These are phyloP conservation scores for Amesomyces nigricolor DNA, from an alignment of 2,329 filamentous ascomycete species.

Conservation along the genomic window DNA sequence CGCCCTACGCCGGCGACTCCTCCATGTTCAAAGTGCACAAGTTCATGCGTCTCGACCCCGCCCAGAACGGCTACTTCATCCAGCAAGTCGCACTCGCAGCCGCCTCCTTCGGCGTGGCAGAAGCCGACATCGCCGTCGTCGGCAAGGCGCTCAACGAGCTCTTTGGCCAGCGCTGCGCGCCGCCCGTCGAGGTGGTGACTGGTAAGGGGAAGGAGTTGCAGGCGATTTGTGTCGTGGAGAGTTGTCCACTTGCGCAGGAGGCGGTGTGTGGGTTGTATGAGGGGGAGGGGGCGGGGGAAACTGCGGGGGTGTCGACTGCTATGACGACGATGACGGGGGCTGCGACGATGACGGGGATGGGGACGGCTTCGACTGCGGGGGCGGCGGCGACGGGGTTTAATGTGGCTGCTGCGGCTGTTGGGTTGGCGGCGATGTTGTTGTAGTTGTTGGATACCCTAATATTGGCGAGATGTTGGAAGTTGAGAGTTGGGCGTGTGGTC, in stretches of 20 bases:
- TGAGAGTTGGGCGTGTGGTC: no score
- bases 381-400: no score
- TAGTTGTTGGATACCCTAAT: no score
- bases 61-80: not conserved
- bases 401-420: no score
- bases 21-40: slow-evolving; percentile 6
- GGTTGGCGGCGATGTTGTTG: no score
- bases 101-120: not conserved
- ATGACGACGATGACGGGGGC: not conserved
- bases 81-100: slow-evolving; percentile 1
- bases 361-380: not conserved
- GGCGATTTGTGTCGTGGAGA: not conserved
- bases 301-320: no score
- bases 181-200: not conserved
- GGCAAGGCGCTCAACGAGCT: not conserved
- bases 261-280: not conserved
- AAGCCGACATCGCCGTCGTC: not conserved
- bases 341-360: not conserved
- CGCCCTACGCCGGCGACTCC: not conserved
- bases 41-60: not conserved
- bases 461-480: no score
- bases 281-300: no score
- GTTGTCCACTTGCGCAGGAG: not conserved
- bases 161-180: not conserved
- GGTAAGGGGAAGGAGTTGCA: not conserved